Evolutionary conservation across 306 rosid species (phyloP).

Genomic region (Lotus japonicus): DNA sequence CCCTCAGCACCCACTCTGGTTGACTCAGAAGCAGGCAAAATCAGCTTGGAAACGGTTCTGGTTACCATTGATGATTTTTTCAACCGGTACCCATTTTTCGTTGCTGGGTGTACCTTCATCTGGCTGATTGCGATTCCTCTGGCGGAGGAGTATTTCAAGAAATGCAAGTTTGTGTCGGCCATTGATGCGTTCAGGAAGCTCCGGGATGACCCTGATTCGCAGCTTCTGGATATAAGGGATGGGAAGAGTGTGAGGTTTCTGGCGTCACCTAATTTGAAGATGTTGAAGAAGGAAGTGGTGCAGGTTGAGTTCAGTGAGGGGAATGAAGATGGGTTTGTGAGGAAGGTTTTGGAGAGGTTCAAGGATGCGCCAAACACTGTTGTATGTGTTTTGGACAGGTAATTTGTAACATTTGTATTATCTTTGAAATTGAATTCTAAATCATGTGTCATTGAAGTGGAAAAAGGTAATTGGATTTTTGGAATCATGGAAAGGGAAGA

Average conservation of each 20-base stretch:
- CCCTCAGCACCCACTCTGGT: conserved; percentile 19
- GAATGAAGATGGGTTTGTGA: conserved; percentile 67
- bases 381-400: conserved; percentile 69
- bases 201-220: conserved; percentile 50
- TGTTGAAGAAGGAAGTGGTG: conserved; percentile 59
- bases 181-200: conserved; percentile 72
- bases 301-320: conserved; percentile 55
- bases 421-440: not conserved
- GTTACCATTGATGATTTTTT: conserved; percentile 63
- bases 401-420: not conserved
- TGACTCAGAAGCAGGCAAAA: conserved; percentile 45
- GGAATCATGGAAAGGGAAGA: not conserved
- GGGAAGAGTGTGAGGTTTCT: conserved; percentile 45
- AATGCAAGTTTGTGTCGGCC: conserved; percentile 65
- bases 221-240: conserved; percentile 78
- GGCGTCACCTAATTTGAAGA: conserved; percentile 66
- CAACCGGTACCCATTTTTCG: conserved; percentile 72
- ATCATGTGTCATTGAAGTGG: not conserved
- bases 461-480: not conserved
- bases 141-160: conserved; percentile 45
- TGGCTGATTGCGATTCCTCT: conserved; percentile 76
- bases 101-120: conserved; percentile 69
- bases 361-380: conserved; percentile 49
- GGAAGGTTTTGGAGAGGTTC: conserved; percentile 48
- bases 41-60: conserved; percentile 57